Percentiles rank a stretch among this genome's conserved stretches.
These are phyloP conservation scores for Dioszegia hungarica DNA, from an alignment of 768 basidiomycete species.

Conservation along the genomic window DNA sequence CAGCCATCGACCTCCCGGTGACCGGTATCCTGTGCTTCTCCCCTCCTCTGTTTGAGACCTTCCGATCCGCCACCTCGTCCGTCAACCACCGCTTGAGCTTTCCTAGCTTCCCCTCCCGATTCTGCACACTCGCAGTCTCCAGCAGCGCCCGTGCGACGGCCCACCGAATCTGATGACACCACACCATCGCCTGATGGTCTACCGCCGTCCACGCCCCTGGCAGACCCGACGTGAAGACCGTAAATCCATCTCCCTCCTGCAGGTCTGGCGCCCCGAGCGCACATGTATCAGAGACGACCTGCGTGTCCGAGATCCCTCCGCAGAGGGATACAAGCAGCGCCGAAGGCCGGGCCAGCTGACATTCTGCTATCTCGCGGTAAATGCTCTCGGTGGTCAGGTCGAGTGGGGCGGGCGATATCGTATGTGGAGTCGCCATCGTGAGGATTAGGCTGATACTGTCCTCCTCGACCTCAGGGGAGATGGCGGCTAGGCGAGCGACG, in stretches of 20 bases:
- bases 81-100: neutral
- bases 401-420: slow-evolving; percentile 79
- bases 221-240: slow-evolving; percentile 75
- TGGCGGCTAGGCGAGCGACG: slow-evolving; percentile 71
- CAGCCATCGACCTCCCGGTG: neutral
- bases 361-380: slow-evolving; percentile 53
- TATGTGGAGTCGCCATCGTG: slow-evolving; percentile 95
- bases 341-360: slow-evolving; percentile 54
- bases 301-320: slow-evolving; percentile 85
- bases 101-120: neutral
- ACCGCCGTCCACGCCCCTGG: slow-evolving; percentile 94
- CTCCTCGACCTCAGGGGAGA: neutral
- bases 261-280: slow-evolving; percentile 51
- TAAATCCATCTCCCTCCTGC: slow-evolving; percentile 48
- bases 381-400: slow-evolving; percentile 73
- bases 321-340: slow-evolving; percentile 69
- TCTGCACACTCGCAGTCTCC: slow-evolving; percentile 48
- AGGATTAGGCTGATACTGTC: slow-evolving; percentile 55
- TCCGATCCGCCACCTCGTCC: slow-evolving; percentile 3
- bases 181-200: slow-evolving; percentile 93
- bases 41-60: neutral
- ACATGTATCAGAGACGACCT: slow-evolving; percentile 87
- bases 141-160: slow-evolving; percentile 73
- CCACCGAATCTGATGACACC: slow-evolving; percentile 97
- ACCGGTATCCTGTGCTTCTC: slow-evolving; percentile 1